Evolutionary conservation across 768 basidiomycete genomes (phyloP).

Genomic region (Mycena filopes): DNA sequence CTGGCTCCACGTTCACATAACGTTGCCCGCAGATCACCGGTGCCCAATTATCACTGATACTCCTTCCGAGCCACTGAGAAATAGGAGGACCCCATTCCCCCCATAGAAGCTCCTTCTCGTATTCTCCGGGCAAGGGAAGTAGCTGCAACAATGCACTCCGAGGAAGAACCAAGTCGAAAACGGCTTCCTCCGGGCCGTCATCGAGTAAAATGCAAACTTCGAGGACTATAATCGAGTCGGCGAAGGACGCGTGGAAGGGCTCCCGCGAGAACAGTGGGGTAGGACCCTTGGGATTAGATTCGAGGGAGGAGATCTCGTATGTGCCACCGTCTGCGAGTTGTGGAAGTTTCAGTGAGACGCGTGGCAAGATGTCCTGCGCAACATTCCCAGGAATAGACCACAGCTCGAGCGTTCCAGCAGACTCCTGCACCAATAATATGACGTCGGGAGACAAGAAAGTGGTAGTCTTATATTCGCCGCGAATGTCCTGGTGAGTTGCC

Average conservation of each 20-base stretch:
- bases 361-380: neutral
- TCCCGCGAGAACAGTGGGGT: neutral
- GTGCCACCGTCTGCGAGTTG: neutral
- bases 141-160: too few species aligned
- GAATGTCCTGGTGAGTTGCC: neutral
- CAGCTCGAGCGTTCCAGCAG: neutral
- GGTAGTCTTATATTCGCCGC: neutral
- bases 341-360: constrained; percentile 4
- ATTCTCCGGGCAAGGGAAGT: too few species aligned
- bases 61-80: too few species aligned
- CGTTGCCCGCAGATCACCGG: too few species aligned
- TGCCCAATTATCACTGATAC: too few species aligned
- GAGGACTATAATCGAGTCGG: too few species aligned
- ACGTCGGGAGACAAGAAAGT: neutral
- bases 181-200: too few species aligned
- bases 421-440: neutral
- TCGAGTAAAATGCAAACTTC: too few species aligned
- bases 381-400: neutral
- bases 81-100: too few species aligned
- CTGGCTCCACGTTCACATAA: too few species aligned
- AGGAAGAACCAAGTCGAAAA: neutral
- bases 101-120: too few species aligned
- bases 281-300: neutral
- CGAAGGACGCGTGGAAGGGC: neutral
- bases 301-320: neutral